Base-by-base conservation (phyloP, 1,284 basidiomycete genomes). In the Fomitopsis palustris region DNA sequence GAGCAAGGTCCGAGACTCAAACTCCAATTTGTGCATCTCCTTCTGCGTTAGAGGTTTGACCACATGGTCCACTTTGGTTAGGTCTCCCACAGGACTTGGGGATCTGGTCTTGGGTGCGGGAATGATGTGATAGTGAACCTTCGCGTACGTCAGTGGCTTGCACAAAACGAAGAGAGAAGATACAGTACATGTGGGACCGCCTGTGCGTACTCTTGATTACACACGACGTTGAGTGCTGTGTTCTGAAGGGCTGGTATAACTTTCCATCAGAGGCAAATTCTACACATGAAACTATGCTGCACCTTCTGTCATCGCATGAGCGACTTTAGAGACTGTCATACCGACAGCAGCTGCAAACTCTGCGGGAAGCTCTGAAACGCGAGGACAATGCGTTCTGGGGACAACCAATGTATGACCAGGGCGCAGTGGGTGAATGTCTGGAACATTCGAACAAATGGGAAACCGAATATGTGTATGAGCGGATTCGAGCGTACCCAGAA, bases 91-190 rank as follows among this genome's bases (percentile, higher is more conserved):
- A 42, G 68, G 47, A 7, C 21, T 16, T 14, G 56, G 41, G 29
- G 70, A 57, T 53, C 65, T 72, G 45, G 82, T 77, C 23, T 64
- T 73, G 1, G 89, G 89, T 1, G 90, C 89, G 0, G 90, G 90
- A 41, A 92, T 87, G 60, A 92, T 81, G 70, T 92, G 90, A 66
- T 87, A 90, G 69, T 92, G 90, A 9, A 92, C 88, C 88, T 90
- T 58, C 19, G 27, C 9, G 33, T n/a, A 53, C 45, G 51, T 49
- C 45, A 52, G 23, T 21, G 37, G 14, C n/a, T 54, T 19, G 51
- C 35, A 38, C 10, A 7, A 25, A 19, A 56, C 43, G 8, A 27
- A 16, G 33, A 27, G 23, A 21, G 25, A 39, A 43, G 10, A n/a
- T 43, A 21, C 84, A 59, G n/a, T 62, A 90, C 88, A 75, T 92